Conservation (phyloP, 2,329 filamentous ascomycete genomes). For the Aspergillus ochraceoroseus region DNA sequence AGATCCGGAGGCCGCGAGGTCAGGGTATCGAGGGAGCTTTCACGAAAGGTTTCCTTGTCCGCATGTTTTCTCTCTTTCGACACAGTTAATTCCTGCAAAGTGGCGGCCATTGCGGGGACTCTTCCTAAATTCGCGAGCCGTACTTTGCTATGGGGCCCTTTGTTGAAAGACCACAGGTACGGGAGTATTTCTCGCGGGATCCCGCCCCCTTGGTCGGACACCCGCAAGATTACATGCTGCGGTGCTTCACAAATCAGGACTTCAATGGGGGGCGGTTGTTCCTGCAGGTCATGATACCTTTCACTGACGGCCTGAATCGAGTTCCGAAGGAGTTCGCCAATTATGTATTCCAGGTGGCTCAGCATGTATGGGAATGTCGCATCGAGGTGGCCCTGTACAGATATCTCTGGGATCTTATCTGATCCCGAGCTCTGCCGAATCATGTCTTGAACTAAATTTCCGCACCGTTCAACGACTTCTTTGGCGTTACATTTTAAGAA, state of each 20-base stretch:
- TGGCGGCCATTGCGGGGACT: conserved; percentile 88
- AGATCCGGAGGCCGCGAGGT: conserved; percentile 80
- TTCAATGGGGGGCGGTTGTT: conserved; percentile 73
- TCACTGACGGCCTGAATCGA: conserved; percentile 91
- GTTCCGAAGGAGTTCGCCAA: conserved; percentile 91
- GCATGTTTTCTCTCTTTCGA: conserved; percentile 34
- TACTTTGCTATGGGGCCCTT: conserved; percentile 72
- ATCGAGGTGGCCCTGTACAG: conserved; percentile 75
- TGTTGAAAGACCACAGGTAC: conserved; percentile 94
- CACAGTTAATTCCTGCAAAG: conserved; percentile 74
- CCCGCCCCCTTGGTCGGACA: conserved; percentile 92
- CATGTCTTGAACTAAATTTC: conserved; percentile 67
- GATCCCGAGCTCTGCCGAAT: conserved; percentile 70
- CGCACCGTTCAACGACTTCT: conserved; percentile 81
- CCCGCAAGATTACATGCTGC: conserved; percentile 91
- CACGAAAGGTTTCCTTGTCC: conserved; percentile 39
- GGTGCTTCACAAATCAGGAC: conserved; percentile 90
- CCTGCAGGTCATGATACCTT: conserved; percentile 50
- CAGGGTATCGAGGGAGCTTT: conserved; percentile 70
- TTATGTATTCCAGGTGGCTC: conserved; percentile 92
- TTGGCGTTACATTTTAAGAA: conserved; percentile 88
- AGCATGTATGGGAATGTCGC: conserved; percentile 96
- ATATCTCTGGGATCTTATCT: conserved; percentile 71
- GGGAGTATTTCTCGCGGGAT: conserved; percentile 80
- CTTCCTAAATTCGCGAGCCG: conserved; percentile 78